Evolutionary conservation across 768 basidiomycete genomes (phyloP).

Genomic region (Leccinum sublutescens): DNA sequence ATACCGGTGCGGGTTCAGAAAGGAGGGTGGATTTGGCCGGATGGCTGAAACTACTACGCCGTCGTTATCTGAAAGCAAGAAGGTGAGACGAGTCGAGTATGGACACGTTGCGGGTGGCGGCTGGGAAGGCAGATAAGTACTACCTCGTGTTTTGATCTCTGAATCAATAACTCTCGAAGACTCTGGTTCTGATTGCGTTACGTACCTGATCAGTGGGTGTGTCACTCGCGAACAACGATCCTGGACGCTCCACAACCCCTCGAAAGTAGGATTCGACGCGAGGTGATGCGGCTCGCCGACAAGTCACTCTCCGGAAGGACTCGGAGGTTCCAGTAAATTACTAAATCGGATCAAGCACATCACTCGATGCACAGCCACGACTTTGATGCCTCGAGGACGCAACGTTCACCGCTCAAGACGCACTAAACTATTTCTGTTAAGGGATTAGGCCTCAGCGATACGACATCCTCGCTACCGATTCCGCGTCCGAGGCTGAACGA

Average conservation of each 20-base stretch:
- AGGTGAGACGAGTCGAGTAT: conserved; percentile 1
- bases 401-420: conserved; percentile 14
- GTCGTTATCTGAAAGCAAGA: neutral
- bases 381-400: conserved; percentile 22
- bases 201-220: conserved; percentile 3
- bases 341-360: neutral
- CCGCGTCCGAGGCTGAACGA: neutral
- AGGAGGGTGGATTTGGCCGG: neutral
- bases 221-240: neutral
- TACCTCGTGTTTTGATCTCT: conserved; percentile 19
- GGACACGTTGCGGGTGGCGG: conserved; percentile 3
- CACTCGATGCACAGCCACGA: conserved; percentile 17
- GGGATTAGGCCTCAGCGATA: neutral
- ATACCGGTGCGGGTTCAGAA: neutral
- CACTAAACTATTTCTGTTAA: neutral
- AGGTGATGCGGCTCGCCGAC: neutral
- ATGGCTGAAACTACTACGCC: conserved; percentile 5
- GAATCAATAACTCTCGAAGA: conserved; percentile 4
- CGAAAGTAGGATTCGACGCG: conserved; percentile 8
- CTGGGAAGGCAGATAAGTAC: neutral
- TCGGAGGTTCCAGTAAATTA: neutral
- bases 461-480: neutral
- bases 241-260: conserved; percentile 4
- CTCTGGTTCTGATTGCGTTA: neutral
- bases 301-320: neutral